Evolutionary conservation across 768 basidiomycete species (phyloP).

Genomic region (Inosperma sp.): DNA sequence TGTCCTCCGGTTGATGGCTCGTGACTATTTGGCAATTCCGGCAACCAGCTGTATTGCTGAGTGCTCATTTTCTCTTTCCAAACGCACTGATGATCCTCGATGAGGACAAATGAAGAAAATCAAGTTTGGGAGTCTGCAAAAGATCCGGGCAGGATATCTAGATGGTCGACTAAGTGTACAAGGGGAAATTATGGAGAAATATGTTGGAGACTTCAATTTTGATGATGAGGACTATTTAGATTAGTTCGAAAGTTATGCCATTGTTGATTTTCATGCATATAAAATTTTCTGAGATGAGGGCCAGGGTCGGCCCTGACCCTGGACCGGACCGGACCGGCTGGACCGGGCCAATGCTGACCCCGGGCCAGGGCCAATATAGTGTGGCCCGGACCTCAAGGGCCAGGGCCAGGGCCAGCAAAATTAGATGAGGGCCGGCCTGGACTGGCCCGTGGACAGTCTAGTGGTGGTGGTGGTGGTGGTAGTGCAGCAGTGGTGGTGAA

Average conservation of each 20-base stretch:
- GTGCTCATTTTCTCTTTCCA: slow-evolving; percentile 11
- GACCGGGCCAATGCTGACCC: no score
- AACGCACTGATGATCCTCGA: slow-evolving; percentile 11
- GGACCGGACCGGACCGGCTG: no score
- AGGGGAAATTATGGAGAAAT: not conserved
- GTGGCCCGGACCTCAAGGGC: no score
- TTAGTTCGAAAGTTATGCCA: not conserved
- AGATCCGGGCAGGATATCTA: slow-evolving; percentile 4
- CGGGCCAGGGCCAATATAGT: no score
- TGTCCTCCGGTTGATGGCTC: slow-evolving; percentile 4
- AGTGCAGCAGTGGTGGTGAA: no score
- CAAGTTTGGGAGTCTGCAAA: slow-evolving; percentile 8
- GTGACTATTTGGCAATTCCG: slow-evolving; percentile 7
- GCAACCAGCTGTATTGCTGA: slow-evolving; percentile 8
- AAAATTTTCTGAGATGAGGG: not conserved
- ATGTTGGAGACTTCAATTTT: not conserved
- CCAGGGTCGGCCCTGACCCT: not conserved
- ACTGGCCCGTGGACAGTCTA: no score
- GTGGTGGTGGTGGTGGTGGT: no score
- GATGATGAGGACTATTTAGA: not conserved
- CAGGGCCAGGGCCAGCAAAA: no score
- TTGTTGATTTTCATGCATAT: not conserved
- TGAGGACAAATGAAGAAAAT: not conserved
- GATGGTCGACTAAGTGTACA: slow-evolving; percentile 7
- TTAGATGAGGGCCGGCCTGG: no score